These are phyloP conservation scores for Urochloa ruziziensis DNA, from an alignment of 176 grass and related monocot genomes.

Conservation along the genomic window DNA sequence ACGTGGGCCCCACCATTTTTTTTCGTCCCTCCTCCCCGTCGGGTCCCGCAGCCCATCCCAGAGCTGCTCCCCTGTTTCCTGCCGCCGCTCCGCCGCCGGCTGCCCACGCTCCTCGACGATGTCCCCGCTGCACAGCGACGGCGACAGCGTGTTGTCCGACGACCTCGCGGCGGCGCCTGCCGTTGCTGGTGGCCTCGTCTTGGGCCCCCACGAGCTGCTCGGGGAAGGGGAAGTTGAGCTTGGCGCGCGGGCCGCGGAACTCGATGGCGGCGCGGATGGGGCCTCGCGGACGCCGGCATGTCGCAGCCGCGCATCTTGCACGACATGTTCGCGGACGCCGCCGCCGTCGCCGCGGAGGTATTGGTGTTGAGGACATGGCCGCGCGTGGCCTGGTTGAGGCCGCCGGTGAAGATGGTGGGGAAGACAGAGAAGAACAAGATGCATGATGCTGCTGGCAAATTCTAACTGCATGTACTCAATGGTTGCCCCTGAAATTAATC, in stretches of 20 bases:
- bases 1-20: too few species aligned
- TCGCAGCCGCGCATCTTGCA: conserved; percentile 95
- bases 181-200: not conserved
- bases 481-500: too few species aligned
- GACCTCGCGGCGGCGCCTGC: not conserved
- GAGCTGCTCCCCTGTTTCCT: conserved; percentile 39
- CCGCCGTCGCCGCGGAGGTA: not conserved
- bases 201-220: conserved; percentile 26
- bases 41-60: conserved; percentile 82
- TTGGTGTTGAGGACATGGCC: conserved; percentile 60
- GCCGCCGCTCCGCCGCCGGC: not conserved
- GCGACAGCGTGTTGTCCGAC: conserved; percentile 37
- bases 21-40: too few species aligned
- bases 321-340: conserved; percentile 47
- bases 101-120: not conserved
- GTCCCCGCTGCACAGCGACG: conserved; percentile 16
- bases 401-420: conserved; percentile 98
- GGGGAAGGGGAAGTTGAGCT: conserved; percentile 84
- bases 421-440: too few species aligned
- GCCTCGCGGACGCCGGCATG: conserved; percentile 52
- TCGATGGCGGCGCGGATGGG: conserved; percentile 72
- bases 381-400: conserved; percentile 78
- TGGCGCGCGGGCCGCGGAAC: conserved; percentile 87
- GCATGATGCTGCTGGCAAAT: too few species aligned
- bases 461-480: too few species aligned